Evolutionary conservation across 441 rosid genomes (phyloP).

Genomic region (Biscutella laevigata): DNA sequence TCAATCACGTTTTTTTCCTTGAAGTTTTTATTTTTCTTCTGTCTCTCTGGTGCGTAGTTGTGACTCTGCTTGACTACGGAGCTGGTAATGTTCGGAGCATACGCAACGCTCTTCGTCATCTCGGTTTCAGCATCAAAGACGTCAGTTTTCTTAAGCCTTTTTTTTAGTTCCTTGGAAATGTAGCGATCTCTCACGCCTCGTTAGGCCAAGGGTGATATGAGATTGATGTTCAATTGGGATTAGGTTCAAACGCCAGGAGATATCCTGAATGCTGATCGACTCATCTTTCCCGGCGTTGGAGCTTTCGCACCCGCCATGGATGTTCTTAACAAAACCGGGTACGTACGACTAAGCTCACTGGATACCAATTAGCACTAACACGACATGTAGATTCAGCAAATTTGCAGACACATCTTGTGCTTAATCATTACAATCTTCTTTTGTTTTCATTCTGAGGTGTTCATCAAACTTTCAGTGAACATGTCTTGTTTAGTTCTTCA

Average conservation of each 20-base stretch:
- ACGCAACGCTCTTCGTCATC: slow-evolving; percentile 71
- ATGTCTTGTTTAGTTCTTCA: background rate
- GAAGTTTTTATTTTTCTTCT: background rate
- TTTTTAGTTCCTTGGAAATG: too few species aligned
- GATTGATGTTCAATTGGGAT: background rate
- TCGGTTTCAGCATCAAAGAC: slow-evolving; percentile 76
- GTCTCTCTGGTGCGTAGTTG: slow-evolving; percentile 30
- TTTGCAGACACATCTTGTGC: background rate
- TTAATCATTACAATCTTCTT: background rate
- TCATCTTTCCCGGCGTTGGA: slow-evolving; percentile 91
- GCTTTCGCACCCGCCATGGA: slow-evolving; percentile 94
- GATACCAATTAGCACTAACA: background rate
- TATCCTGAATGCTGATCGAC: slow-evolving; percentile 65
- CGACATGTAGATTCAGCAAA: background rate
- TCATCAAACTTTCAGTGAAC: background rate
- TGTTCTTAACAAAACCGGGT: slow-evolving; percentile 76
- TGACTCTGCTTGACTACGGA: slow-evolving; percentile 88
- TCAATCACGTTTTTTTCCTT: background rate
- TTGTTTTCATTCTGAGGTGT: background rate
- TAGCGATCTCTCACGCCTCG: background rate
- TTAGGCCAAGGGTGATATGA: background rate
- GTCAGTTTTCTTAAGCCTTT: too few species aligned
- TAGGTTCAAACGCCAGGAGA: slow-evolving; percentile 80
- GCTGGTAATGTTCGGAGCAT: slow-evolving; percentile 93
- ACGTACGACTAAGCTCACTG: background rate